Base-by-base conservation (phyloP, 2,329 filamentous ascomycete genomes). In the Stachybotrys chartarum region DNA sequence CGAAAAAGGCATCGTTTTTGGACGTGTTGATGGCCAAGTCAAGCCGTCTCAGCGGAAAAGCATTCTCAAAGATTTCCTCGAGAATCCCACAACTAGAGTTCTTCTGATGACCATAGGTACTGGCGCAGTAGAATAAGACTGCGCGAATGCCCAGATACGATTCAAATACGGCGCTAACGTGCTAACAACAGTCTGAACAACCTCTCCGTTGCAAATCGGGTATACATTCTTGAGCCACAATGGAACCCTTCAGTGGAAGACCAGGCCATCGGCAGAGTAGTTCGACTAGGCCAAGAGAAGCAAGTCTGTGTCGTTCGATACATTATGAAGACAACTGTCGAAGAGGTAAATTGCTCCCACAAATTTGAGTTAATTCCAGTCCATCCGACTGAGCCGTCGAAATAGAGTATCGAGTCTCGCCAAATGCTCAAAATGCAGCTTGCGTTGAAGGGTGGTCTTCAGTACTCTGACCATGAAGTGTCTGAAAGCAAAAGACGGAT, bases 71-170 rank as follows among this genome's bases (percentile, higher is more conserved):
- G 56, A 69, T 1, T 78, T 78, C 50, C 61, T 60, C 2, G 59
- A 59, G 1, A 58, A 66, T 2, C 53, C 56, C 0, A 51, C 60
- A 0, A 53, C 67, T 0, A 63, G 61, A 14, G 70, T 78, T 1
- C 64, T 80, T 3, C 70, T 81, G 52, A 79, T 80, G 75, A 80
- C 74, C 0, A 74, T 71, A 0, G 76, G 76, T 1, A 77, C 75
- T 0, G 77, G 76, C 1, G 76, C 75, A 3, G 70, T 75, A 45
- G 75, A 75, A 75, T 76, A 59, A 52, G 50, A 30, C 11, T 48
- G 10, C n/a, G 10, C 24, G 8, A 17, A 10, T 8, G 6, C 2
- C n/a, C 46, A 48, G 8, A 5, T 10, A 14, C 35, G 8, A 14
- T 14, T 42, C 35, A 14, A 10, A 10, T 42, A 2, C 5, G 14